phyloP scores from a whole-genome alignment of 2,329 filamentous ascomycete species.

The Colletotrichum incanum region DNA sequence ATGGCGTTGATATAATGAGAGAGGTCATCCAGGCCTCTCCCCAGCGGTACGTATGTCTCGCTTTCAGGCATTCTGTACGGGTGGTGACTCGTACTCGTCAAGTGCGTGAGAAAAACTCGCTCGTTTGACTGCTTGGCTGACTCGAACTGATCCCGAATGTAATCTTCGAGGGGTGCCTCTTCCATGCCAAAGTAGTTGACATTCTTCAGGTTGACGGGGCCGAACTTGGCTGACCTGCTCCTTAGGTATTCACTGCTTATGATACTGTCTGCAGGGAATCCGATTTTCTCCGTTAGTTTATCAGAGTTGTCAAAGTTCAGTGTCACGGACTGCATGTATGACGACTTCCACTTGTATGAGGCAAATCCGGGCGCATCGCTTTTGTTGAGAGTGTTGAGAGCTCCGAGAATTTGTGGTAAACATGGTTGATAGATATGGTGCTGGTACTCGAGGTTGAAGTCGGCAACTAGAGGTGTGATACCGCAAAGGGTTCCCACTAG shows the following conservation, averaged over 20 bases:
- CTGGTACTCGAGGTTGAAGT: conserved; percentile 55
- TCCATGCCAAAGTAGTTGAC: conserved; percentile 61
- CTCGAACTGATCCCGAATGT: conserved; percentile 47
- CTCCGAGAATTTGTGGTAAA: conserved; percentile 49
- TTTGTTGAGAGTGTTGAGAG: conserved; percentile 43
- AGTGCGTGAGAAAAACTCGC: conserved; percentile 54
- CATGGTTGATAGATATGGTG: conserved; percentile 58
- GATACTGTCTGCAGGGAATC: neutral
- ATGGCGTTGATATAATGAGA: conserved; percentile 61
- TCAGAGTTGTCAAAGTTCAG: conserved; percentile 44
- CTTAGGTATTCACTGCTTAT: conserved; percentile 2
- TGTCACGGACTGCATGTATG: conserved; percentile 44
- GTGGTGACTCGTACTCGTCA: conserved; percentile 59
- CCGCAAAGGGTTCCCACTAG: conserved; percentile 54
- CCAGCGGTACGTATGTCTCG: conserved; percentile 26
- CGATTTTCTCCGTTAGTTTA: neutral
- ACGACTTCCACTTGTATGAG: conserved; percentile 41
- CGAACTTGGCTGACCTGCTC: conserved; percentile 22
- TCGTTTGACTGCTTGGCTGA: conserved; percentile 49
- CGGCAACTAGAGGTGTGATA: conserved; percentile 52
- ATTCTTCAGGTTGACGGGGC: conserved; percentile 29
- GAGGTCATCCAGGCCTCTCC: conserved; percentile 43
- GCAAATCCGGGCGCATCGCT: conserved; percentile 37
- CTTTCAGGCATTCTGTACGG: conserved; percentile 31
- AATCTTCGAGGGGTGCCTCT: conserved; percentile 57